Evolutionary conservation across 345 rosid species (phyloP), one percentile per base, ranked within the genome.

Genomic region (Hevea brasiliensis): DNA sequence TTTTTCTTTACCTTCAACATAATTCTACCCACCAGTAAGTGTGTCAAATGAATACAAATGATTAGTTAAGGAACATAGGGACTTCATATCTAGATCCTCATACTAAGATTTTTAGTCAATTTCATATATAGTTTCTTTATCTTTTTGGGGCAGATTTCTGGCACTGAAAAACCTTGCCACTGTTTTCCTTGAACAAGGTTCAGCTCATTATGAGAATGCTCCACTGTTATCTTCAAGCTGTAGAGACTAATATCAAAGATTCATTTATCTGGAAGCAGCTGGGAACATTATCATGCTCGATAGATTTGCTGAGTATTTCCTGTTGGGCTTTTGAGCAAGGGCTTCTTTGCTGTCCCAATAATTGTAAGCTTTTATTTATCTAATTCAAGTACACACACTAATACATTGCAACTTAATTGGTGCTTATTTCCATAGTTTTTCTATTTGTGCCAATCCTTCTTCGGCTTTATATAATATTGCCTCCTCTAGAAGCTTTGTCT

Each of bases 261-360:
- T 91, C 93, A 45, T 98, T 95, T 75, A 79, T 95, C 77, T 95
- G 99, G 99, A 95, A 92, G 81, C 96, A 95, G 88, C 83, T 95
- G 32, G 99, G 99, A 79, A 91, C 98, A 47, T 85, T 92, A 50
- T 90, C 99, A n/a, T 92, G 99, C 81, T 91, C 98, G 26, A 92
- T 95, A 94, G 98, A 96, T 67, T 72, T 84, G 72, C 80, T 92
- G 76, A 92, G 97, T 82, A 86, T 88, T 77, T 91, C 96, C 35
- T 94, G 97, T 50, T 95, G 97, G 99, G 99, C 99, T 55, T 95
- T 95, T 82, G 99, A 95, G 85, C 99, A 95, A 76, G 99, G 99
- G 77, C 96, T 95, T 80, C 65, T 92, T 55, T 92, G 99, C 84
- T 92, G 99, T 83, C 99, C 99, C 60, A 95, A 88, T 84, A 95